Conservation (phyloP, 2,329 filamentous ascomycete species). For the Alternaria triticina region DNA sequence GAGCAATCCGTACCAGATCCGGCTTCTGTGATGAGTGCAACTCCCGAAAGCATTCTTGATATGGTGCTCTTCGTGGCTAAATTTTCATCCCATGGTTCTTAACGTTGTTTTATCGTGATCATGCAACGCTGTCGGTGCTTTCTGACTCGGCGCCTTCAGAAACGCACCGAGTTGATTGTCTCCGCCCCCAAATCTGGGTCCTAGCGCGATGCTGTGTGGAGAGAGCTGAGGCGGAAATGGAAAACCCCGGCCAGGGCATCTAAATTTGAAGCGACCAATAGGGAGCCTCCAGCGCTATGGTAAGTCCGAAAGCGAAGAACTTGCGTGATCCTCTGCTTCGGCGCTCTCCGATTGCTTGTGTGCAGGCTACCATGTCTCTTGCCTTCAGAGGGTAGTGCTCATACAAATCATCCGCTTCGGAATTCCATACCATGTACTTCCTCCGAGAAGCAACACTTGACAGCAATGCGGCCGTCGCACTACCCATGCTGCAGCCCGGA, state of each 20-base stretch:
- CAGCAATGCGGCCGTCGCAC: neutral
- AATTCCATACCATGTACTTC: neutral
- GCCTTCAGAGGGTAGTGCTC: no score
- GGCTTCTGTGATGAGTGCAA: conserved; percentile 12
- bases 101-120: conserved; percentile 12
- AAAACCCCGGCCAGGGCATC: neutral
- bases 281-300: neutral
- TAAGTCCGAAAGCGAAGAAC: neutral
- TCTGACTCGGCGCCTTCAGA: conserved; percentile 6
- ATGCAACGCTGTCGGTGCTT: conserved; percentile 7
- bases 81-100: conserved; percentile 3
- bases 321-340: neutral
- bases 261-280: neutral
- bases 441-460: neutral
- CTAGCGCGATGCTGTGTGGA: neutral
- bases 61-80: conserved; percentile 1
- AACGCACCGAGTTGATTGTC: conserved; percentile 6
- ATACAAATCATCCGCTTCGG: no score
- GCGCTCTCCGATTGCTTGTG: neutral
- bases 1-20: conserved; percentile 12
- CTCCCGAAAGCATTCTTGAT: conserved; percentile 12
- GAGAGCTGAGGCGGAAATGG: neutral
- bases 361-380: neutral
- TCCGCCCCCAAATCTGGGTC: neutral
- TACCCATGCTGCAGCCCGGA: no score